Base-by-base conservation (phyloP, 2,329 filamentous ascomycete genomes). In the Cercospora nicotianae region DNA sequence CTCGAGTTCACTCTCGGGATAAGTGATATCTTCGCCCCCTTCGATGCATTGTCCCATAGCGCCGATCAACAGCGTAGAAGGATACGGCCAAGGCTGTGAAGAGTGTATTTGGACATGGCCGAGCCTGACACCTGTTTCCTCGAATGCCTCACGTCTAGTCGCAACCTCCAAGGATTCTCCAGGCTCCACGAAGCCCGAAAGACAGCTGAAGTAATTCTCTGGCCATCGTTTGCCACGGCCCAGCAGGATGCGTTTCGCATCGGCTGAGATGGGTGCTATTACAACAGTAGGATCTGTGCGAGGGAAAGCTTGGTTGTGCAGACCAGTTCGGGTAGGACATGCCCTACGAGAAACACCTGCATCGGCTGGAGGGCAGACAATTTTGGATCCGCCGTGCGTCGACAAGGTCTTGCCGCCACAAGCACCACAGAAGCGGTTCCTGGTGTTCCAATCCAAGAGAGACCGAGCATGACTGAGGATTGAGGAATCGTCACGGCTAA, bases 81-180 rank as follows among this genome's bases (percentile, higher is more conserved):
- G 92, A 77, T 93, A 95, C 2, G 92, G 92, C 92, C 92, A 96
- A 1, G 92, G 92, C 81, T 96, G 92, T 18, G 91, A 91, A 55
- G 89, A 92, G 79, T 96, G 92, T 64, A 96, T 87, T 20, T 94
- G 87, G 3, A 96, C 92, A 1, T 91, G 85, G 28, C 91, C 92
- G 10, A 94, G 87, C 6, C 82, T 83, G 33, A 95, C 91, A 16
- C 92, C 92, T 45, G 89, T 88, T 80, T 96, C 92, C 78, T 96
- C 92, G 90, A 91, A 94, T 2, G 94, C 91, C 81, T 96, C 92
- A 65, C 92, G 86, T 1, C 92, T 86, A 5, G 94, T 91, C 0
- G 92, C 91, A 79, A 95, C 92, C 79, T 96, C 92, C 65, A 95
- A 88, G 1, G 90, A 92, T 82, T 96, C 92, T 1, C 90, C 92